These are phyloP conservation scores for Wickerhamomyces kurtzmanii DNA, from an alignment of 805 yeast genomes.

Conservation along the genomic window DNA sequence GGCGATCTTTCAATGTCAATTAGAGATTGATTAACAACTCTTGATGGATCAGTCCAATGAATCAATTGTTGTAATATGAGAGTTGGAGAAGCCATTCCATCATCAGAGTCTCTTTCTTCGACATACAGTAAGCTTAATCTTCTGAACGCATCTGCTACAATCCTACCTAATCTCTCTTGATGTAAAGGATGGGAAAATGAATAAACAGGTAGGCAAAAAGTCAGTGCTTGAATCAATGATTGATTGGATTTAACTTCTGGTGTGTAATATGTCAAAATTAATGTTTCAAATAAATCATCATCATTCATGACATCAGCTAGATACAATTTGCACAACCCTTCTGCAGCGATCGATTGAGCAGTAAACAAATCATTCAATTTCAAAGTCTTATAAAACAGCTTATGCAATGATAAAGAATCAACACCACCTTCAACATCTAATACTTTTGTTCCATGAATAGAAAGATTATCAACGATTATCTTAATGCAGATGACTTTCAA, in stretches of 20 bases:
- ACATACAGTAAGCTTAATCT: constrained; percentile 40
- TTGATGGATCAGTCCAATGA: constrained; percentile 79
- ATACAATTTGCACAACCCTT: constrained; percentile 75
- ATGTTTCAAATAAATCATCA: constrained; percentile 60
- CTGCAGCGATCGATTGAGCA: constrained; percentile 75
- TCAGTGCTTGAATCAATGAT: constrained; percentile 65
- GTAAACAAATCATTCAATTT: constrained; percentile 46
- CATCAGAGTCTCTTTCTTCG: constrained; percentile 23
- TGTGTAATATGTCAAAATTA: constrained; percentile 67
- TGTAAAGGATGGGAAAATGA: constrained; percentile 67
- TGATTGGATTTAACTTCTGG: constrained; percentile 55
- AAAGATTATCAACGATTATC: constrained; percentile 67
- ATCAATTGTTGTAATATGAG: constrained; percentile 60
- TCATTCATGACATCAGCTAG: constrained; percentile 69
- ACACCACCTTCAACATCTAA: constrained; percentile 49
- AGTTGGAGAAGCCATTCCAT: constrained; percentile 27
- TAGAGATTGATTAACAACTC: constrained; percentile 39
- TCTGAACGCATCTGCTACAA: constrained; percentile 57
- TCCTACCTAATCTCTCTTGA: constrained; percentile 53
- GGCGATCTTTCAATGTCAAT: constrained; percentile 31
- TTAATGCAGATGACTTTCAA: constrained; percentile 55
- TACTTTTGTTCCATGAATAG: constrained; percentile 65
- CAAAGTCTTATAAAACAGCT: constrained; percentile 58
- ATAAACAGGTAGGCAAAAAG: constrained; percentile 84
- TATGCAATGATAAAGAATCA: constrained; percentile 57